Base-by-base conservation (phyloP, 106 monocot species). In the Allium sativum region DNA sequence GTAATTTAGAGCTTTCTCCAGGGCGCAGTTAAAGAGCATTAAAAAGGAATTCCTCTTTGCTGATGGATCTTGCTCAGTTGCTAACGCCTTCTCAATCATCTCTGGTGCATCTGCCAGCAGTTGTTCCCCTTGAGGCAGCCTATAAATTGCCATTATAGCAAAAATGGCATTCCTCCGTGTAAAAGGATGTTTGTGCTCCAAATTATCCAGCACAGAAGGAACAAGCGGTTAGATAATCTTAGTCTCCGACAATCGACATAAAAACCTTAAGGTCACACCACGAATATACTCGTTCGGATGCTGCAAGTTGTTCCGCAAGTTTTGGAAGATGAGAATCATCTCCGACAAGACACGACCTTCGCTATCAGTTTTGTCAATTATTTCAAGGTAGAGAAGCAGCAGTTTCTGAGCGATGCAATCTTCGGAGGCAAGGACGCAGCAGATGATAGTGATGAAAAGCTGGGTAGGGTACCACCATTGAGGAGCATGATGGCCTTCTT, bases 301-400 rank as follows among this genome's bases (percentile, higher is more conserved):
- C 70, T 87, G 86, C 43, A 87, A 73, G 46, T 87, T 87, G 67
- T 87, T 87, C 52, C 82, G 58, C 31, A 87, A 76, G 45, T 82
- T 87, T 71, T 87, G 82, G 73, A 81, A 87, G 55, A 87, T 87
- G 18, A 87, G 73, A 70, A 87, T 87, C 86, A 87, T 87, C 73
- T 87, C 86, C 17, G 86, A 82, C 15, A 87, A 76, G 58, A 82
- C 73, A 48, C 78, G 75, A 63, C 86, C 82, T 20, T 55, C 20
- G 57, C 78, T 50, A 48, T 87, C 82, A 21, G 76, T 78, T 68
- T 82, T 87, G 56, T 87, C 86, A 55, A 87, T 79, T 52, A 87
- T 87, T 76, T 87, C 86, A 6, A 87, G 76, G 56, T 87, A 87
- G n/a, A 76, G 73, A 18, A 87, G 79, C n/a, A 87, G 86, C 45